Base-by-base conservation (phyloP, 164 flowering plant species). In the Kingdonia uniflora region DNA sequence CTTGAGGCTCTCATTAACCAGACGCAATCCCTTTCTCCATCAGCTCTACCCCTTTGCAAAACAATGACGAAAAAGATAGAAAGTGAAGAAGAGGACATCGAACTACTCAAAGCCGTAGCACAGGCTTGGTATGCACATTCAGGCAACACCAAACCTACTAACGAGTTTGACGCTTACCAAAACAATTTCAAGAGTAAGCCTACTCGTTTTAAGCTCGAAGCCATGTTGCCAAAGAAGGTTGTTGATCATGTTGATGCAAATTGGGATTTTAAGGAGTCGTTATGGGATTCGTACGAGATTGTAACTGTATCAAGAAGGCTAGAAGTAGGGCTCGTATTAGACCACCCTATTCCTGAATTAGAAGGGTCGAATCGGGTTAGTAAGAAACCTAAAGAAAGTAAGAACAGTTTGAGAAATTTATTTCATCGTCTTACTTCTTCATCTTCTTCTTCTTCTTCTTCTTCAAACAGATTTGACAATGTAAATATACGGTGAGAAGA, bases 201-300 rank as follows among this genome's bases (percentile, higher is more conserved):
- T 0, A 65, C 84, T 11, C 61, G 91, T 16, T 92, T 92, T 81
- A 87, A 71, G 80, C 68, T 76, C 11, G 90, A 92, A 57, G 35
- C 35, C 3, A 65, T 65, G 63, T 69, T 24, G 37, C 1, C 19
- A 1, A 38, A 38, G 29, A 19, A 21, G n/a, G 14, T 59, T 53
- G 39, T 54, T 23, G 35, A 11, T 37, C 46, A 12, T 41, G 55
- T 17, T 15, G 14, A 24, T 25, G 29, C 17, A 3, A 54, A 22
- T 1, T 92, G 98, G 98, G 87, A 87, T 43, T 92, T 87, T 45
- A 56, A 62, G 46, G 76, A 79, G 38, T 91, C 97, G 0, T 74
- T 91, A 2, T 81, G 81, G 85, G 99, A 92, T 51, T 76, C 96
- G 2, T 92, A 84, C 17, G 95, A 92, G 79, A 74, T 92, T 35